Base-by-base conservation (phyloP, 768 basidiomycete species). In the Tulasnella sp. region DNA sequence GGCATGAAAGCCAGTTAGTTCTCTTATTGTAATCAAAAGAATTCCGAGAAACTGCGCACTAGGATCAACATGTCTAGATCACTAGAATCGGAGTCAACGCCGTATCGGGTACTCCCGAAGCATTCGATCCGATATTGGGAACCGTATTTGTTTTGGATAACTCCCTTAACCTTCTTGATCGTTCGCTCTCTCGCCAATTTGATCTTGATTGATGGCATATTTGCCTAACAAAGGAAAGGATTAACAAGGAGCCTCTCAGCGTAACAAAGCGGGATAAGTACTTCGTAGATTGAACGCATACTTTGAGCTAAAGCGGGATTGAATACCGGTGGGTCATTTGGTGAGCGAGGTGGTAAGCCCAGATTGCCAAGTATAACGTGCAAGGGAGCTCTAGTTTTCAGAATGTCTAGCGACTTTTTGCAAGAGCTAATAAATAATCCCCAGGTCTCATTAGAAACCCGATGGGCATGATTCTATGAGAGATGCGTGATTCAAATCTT, bases 51-150 rank as follows among this genome's bases (percentile, higher is more conserved):
- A 48, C 7, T 19, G 32, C 77, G 60, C 56, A 82, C 82, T 2
- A 80, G 56, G 42, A 84, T 68, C 8, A 79, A 72, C 49, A 82
- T 63, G 64, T 82, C 81, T 48, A 82, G 66, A 65, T 82, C 80
- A 62, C 79, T 78, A 1, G 51, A 63, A 1, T 56, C 43, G 30
- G 68, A 64, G 42, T 75, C 72, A 32, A 75, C 72, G 30, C 78
- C 78, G 65, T 81, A 80, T 64, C 70, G 68, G 17, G 75, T 73
- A 61, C 80, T 81, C 30, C 81, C 81, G 65, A 81, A 82, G 1
- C 70, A 56, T 26, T 68, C 64, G 3, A 80, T 71, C n/a, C 17
- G 17, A 47, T 58, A 58, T 5, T 45, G 29, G 23, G 24, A 23
- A 3, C 44, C 43, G 17, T 48, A 58, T 26, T 24, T 21, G 19